A percentile compares a stretch with the other conserved stretches of the same genome.
These are phyloP conservation scores for Lipomyces japonicus DNA, from an alignment of 805 yeast species.

Conservation along the genomic window DNA sequence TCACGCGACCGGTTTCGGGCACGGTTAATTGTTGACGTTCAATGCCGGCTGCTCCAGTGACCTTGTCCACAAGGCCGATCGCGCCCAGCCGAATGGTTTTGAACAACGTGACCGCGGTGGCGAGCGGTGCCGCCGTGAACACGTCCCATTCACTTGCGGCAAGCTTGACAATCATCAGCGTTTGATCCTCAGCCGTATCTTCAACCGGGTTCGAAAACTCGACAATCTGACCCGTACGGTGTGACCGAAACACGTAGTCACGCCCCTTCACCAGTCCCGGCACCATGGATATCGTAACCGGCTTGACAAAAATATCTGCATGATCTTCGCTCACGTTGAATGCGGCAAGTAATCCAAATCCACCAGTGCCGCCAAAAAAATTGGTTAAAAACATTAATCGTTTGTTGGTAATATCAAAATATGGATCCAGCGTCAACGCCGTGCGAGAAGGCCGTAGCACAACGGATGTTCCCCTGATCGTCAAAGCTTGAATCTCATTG, in stretches of 20 bases:
- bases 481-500: slow-evolving; percentile 20
- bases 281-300: slow-evolving; percentile 19
- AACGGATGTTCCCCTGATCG: slow-evolving; percentile 21
- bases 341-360: slow-evolving; percentile 24
- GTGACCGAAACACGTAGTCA: slow-evolving; percentile 21
- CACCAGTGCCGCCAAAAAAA: slow-evolving; percentile 26
- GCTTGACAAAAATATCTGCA: slow-evolving; percentile 7
- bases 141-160: slow-evolving; percentile 22
- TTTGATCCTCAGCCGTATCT: slow-evolving; percentile 4
- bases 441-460: slow-evolving; percentile 19
- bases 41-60: slow-evolving; percentile 25
- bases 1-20: slow-evolving; percentile 18
- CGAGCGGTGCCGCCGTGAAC: slow-evolving; percentile 27
- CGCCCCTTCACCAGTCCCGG: slow-evolving; percentile 17
- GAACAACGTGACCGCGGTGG: slow-evolving; percentile 15
- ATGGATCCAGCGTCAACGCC: slow-evolving; percentile 25
- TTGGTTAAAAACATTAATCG: slow-evolving; percentile 17
- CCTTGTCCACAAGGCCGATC: slow-evolving; percentile 16
- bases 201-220: slow-evolving; percentile 11
- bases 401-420: slow-evolving; percentile 14
- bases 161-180: slow-evolving; percentile 15
- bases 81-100: slow-evolving; percentile 18
- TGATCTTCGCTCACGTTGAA: slow-evolving; percentile 19
- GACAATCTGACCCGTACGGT: slow-evolving; percentile 10
- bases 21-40: slow-evolving; percentile 22